Percentiles rank a stretch among this genome's conserved stretches.
Conservation (phyloP, 1,139 yeast species). For the Arxiozyma bovina region DNA sequence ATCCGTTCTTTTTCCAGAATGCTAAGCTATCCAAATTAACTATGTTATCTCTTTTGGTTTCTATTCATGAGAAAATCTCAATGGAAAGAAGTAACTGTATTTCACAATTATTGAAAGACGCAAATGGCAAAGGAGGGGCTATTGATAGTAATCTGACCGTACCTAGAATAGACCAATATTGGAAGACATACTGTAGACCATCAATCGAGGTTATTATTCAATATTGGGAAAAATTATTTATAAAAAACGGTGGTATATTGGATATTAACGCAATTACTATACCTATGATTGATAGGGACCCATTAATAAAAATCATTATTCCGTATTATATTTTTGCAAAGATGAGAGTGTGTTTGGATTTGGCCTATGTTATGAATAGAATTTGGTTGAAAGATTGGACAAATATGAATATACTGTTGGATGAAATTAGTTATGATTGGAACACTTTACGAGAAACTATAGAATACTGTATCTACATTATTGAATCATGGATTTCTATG, state of each 20-base stretch:
- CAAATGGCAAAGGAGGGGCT: conserved; percentile 15
- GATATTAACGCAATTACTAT: conserved; percentile 39
- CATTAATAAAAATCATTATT: conserved; percentile 52
- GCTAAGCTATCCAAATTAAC: conserved; percentile 47
- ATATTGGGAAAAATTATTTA: conserved; percentile 58
- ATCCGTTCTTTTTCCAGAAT: conserved; percentile 30
- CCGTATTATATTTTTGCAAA: conserved; percentile 58
- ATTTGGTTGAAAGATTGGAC: conserved; percentile 60
- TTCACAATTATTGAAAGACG: not conserved
- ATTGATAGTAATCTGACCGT: conserved; percentile 32
- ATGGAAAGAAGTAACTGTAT: conserved; percentile 36
- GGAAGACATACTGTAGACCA: conserved; percentile 58
- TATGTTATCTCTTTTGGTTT: conserved; percentile 55
- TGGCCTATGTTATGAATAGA: conserved; percentile 49
- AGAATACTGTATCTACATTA: conserved; percentile 46
- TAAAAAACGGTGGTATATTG: conserved; percentile 53
- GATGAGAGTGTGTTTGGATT: conserved; percentile 50
- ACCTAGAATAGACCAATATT: conserved; percentile 35
- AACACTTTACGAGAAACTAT: conserved; percentile 48
- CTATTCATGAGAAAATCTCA: conserved; percentile 64
- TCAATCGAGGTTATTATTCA: conserved; percentile 46
- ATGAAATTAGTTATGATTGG: conserved; percentile 36
- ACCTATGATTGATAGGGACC: conserved; percentile 41
- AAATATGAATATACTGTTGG: conserved; percentile 49
- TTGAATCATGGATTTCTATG: conserved; percentile 62